These are phyloP conservation scores for Talaromyces verruculosus DNA, from an alignment of 2,329 filamentous ascomycete species.

Conservation along the genomic window DNA sequence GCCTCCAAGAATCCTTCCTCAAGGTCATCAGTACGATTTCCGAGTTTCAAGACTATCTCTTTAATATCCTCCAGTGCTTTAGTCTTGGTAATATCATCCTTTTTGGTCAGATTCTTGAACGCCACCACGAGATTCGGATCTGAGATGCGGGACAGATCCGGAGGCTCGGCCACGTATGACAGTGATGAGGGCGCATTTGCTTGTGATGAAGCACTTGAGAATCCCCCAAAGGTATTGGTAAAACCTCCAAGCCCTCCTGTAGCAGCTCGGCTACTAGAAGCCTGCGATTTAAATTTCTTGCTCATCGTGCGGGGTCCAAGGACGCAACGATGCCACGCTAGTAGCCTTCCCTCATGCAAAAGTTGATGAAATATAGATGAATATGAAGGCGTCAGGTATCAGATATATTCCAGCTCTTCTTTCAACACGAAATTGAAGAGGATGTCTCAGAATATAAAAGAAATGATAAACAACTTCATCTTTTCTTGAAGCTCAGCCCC, in stretches of 20 bases:
- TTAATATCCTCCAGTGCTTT: slow-evolving; percentile 87
- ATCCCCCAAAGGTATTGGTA: slow-evolving; percentile 45
- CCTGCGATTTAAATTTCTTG: slow-evolving; percentile 64
- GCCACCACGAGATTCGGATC: slow-evolving; percentile 80
- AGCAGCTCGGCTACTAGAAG: slow-evolving; percentile 62
- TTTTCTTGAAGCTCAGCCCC: not conserved
- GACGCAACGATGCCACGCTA: slow-evolving; percentile 10
- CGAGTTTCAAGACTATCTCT: slow-evolving; percentile 58
- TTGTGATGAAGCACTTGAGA: slow-evolving; percentile 39
- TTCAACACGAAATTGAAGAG: not conserved
- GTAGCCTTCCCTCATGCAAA: not conserved
- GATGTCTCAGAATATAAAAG: not conserved
- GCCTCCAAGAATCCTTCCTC: slow-evolving; percentile 83
- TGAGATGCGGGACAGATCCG: slow-evolving; percentile 73
- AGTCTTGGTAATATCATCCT: slow-evolving; percentile 86
- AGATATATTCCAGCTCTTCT: not conserved
- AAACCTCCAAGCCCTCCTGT: slow-evolving; percentile 47
- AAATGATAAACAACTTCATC: not conserved
- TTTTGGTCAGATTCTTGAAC: slow-evolving; percentile 92
- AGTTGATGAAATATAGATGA: not conserved
- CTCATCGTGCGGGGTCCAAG: slow-evolving; percentile 48
- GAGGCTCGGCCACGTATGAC: slow-evolving; percentile 84
- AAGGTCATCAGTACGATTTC: slow-evolving; percentile 58
- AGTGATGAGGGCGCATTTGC: slow-evolving; percentile 60
- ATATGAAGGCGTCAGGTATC: not conserved